Conservation (phyloP, 108 stramenopile species). For the Seminavis robusta region DNA sequence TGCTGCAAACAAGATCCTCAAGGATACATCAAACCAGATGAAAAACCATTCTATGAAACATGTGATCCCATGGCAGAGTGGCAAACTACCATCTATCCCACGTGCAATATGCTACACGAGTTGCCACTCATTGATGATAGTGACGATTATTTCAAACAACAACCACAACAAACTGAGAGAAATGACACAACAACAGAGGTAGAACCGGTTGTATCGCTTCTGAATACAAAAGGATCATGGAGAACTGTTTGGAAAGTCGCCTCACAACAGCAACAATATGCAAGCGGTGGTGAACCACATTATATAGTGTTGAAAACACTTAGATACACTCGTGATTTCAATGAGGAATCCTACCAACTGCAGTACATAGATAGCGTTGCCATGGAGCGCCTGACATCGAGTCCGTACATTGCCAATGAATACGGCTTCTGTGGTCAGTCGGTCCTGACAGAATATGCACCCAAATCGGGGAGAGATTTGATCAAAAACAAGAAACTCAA, state of each 20-base stretch:
- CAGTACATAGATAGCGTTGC: constrained; percentile 59
- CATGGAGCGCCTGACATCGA: constrained; percentile 65
- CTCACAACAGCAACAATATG: not conserved
- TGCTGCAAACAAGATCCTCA: not conserved
- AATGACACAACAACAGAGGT: not conserved
- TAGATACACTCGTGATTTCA: constrained; percentile 20
- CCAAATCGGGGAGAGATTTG: constrained; percentile 20
- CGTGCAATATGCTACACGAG: constrained; percentile 74
- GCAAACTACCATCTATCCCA: constrained; percentile 53
- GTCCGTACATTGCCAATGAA: constrained; percentile 40
- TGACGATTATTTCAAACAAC: not conserved
- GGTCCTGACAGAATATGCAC: constrained; percentile 44
- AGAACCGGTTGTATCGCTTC: constrained; percentile 8
- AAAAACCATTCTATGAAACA: constrained; percentile 35
- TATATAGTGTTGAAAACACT: not conserved
- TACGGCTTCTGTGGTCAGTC: constrained; percentile 73
- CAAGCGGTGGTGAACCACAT: constrained; percentile 1
- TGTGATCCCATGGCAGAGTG: constrained; percentile 60
- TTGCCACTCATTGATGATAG: constrained; percentile 3
- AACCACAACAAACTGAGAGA: not conserved
- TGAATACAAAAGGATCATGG: constrained; percentile 42
- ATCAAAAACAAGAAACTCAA: constrained; percentile 21
- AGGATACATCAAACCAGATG: not conserved
- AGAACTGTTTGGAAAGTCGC: constrained; percentile 49
- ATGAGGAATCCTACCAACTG: constrained; percentile 54